Evolutionary conservation across 768 basidiomycete genomes (phyloP), one percentile per base, ranked within the genome.

Genomic region (Pulveroboletus sp.): DNA sequence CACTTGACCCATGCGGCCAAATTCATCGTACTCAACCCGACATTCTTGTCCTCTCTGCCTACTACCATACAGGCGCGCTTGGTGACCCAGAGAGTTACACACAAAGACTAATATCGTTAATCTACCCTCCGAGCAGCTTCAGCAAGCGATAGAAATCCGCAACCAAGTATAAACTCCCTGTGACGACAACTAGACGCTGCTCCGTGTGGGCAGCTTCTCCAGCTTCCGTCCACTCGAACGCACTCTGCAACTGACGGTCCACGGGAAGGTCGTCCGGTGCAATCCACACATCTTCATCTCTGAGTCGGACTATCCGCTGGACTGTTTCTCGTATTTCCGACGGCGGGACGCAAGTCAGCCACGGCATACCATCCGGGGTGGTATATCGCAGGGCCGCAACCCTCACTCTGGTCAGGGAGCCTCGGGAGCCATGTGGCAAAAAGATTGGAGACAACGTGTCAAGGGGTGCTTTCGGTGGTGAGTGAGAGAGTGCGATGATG

Each of bases 151-250:
- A 96, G 48, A 94, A 82, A 71, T 98, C 95, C 9, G 93, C 92
- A 1, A 93, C 90, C 35, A 97, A 78, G 70, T 99, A 99, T 59
- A 98, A 66, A 69, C 96, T 98, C 35, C 95, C 96, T 21, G 91
- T 86, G 1, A 95, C 62, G 10, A 96, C 77, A 0, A 87, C 77
- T 46, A 92, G 60, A n/a, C 71, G 67, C 26, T 72, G 60, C 39
- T 54, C 49, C 27, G 50, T 47, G 10, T 15, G 39, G 7, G 31
- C 42, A 27, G 41, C 42, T 11, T 48, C 54, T 36, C n/a, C 38
- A 15, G 49, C 44, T 39, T 66, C 64, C 18, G 71, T 68, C 71
- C 75, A 77, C n/a, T 68, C 57, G n/a, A 86, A 69, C 32, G 83
- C 82, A 66, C 75, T 54, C 63, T 61, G 57, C 72, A 76, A 30